These are phyloP conservation scores for Dichotomocladium elegans DNA, from an alignment of 371 early-diverging fungal genomes.

Conservation along the genomic window DNA sequence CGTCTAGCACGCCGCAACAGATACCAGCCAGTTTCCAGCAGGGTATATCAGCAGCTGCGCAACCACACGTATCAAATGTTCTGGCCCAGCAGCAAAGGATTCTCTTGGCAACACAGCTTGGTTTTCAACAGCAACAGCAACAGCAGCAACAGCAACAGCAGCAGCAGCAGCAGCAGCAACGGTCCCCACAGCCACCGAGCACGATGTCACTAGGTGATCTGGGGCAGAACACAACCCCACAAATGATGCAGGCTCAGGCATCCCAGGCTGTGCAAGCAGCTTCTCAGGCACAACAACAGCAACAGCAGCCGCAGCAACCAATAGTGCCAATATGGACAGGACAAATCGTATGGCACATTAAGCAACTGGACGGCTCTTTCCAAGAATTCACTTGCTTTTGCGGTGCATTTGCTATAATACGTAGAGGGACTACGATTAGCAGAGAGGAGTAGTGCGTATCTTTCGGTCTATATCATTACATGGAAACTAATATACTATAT, in stretches of 20 bases:
- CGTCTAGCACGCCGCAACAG: conserved; percentile 6
- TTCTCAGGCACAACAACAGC: conserved; percentile 23
- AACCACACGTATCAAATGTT: conserved; percentile 6
- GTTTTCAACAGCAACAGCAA: conserved; percentile 18
- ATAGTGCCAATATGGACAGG: conserved; percentile 53
- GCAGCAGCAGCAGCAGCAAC: conserved; percentile 22
- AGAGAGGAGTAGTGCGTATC: conserved; percentile 54
- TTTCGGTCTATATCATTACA: background rate
- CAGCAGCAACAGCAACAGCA: conserved; percentile 17
- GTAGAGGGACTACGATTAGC: conserved; percentile 28
- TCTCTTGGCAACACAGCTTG: conserved; percentile 4
- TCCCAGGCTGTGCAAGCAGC: conserved; percentile 7
- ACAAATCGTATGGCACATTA: conserved; percentile 55
- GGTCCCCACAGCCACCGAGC: conserved; percentile 9
- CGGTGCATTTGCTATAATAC: conserved; percentile 45
- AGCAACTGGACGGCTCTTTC: conserved; percentile 26
- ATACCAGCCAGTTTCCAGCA: background rate
- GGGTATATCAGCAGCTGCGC: conserved; percentile 5
- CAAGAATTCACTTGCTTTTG: conserved; percentile 47
- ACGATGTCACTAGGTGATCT: conserved; percentile 1
- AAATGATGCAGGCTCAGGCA: conserved; percentile 13
- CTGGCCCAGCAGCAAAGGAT: conserved; percentile 13
- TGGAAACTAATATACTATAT: background rate
- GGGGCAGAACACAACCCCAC: background rate
- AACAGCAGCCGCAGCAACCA: conserved; percentile 28